Evolutionary conservation across 768 basidiomycete species (phyloP).

Genomic region (Floccularia luteovirens): DNA sequence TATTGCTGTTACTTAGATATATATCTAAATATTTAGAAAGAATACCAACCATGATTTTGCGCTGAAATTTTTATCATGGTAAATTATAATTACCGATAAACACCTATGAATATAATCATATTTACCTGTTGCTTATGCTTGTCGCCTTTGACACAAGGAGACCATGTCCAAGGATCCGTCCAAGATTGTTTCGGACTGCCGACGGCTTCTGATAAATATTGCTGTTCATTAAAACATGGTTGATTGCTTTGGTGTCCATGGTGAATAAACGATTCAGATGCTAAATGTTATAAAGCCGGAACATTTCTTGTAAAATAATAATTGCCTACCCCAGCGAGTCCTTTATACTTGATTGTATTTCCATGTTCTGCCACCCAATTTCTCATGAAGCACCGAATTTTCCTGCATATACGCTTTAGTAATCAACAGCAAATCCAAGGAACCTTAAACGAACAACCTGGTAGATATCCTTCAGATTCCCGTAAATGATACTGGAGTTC

Average conservation of each 20-base stretch:
- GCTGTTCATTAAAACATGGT: slow-evolving; percentile 53
- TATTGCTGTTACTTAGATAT: too few species aligned
- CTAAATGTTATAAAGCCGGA: neutral
- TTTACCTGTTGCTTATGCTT: slow-evolving; percentile 37
- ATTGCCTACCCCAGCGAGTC: slow-evolving; percentile 32
- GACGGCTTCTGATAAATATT: slow-evolving; percentile 51
- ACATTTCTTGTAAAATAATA: neutral
- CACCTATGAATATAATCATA: too few species aligned
- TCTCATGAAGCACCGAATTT: slow-evolving; percentile 28
- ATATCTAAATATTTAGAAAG: too few species aligned
- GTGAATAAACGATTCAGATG: slow-evolving; percentile 41
- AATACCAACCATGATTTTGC: slow-evolving; percentile 33
- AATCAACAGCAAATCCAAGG: neutral
- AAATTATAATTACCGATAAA: neutral
- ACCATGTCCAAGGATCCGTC: slow-evolving; percentile 36
- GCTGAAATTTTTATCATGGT: slow-evolving; percentile 12
- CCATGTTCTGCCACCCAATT: slow-evolving; percentile 47
- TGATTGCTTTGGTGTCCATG: slow-evolving; percentile 52
- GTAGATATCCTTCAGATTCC: slow-evolving; percentile 37
- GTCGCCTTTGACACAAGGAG: slow-evolving; percentile 38
- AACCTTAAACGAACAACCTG: slow-evolving; percentile 26
- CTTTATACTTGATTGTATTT: slow-evolving; percentile 32
- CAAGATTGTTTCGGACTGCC: slow-evolving; percentile 24
- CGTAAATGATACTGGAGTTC: slow-evolving; percentile 34
- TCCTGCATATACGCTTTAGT: slow-evolving; percentile 16